Evolutionary conservation across 2,329 filamentous ascomycete genomes (phyloP), one percentile per base, ranked within the genome.

Genomic region (Fusarium solani-melongenae): DNA sequence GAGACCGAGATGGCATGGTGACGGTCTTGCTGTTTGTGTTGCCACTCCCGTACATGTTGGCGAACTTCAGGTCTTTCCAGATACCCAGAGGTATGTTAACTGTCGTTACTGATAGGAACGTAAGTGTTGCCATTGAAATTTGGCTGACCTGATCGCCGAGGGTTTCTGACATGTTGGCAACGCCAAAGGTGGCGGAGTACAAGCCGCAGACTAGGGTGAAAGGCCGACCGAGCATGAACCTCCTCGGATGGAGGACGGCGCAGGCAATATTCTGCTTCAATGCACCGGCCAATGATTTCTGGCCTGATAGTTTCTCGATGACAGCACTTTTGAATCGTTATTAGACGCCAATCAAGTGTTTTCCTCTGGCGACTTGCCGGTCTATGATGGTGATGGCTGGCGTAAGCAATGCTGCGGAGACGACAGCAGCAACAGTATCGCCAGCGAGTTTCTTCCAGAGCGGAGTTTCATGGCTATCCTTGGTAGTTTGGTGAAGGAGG

Each of bases 171-270:
- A 59, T 49, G 49, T 78, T 78, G 22, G 76, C 72, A 14, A 75
- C 74, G 12, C 67, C 64, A 67, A 77, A 79, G 0, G 77, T 79
- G 15, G 66, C 70, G 6, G 74, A 73, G 38, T 79, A 79, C 9
- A 79, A 33, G n/a, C 68, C 71, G 70, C 75, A 78, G 31, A 76
- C 68, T 12, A 78, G 70, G 17, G 68, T 67, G 22, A 78, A 71
- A 2, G 77, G 65, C 17, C 53, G 63, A 29, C 69, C 61, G 14
- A 71, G 56, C 29, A 77, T 53, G 36, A 78, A 77, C 22, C 49
- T 49, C 8, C 67, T 58, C 20, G 77, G 75, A 20, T 69, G 53
- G 2, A 22, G 20, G 20, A 17, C 11, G 14, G 44, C 44, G 7
- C 20, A 49, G 2, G 12, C 6, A 15, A 15, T 15, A 14, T 29